Percentiles rank a stretch among this genome's conserved stretches.
These are phyloP conservation scores for Tuber borchii DNA, from an alignment of 495 filamentous ascomycete species.

Conservation along the genomic window DNA sequence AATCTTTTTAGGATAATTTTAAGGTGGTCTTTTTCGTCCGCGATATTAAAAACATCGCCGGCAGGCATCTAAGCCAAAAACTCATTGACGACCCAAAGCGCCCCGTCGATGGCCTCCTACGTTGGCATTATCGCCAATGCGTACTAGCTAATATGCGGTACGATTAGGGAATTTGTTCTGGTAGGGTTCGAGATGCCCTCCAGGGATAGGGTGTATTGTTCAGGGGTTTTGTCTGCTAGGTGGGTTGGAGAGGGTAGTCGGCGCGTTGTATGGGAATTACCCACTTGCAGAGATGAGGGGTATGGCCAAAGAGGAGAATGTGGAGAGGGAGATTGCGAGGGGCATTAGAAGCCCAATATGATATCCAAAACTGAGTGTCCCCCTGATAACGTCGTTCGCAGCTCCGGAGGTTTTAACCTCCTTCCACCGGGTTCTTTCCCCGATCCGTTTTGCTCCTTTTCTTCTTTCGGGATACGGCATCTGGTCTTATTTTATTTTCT, in stretches of 20 bases:
- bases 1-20: constrained; percentile 38
- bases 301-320: constrained; percentile 62
- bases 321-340: constrained; percentile 61
- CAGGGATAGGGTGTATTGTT: neutral
- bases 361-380: neutral
- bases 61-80: constrained; percentile 42
- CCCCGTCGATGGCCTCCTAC: constrained; percentile 43
- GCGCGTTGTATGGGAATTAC: neutral
- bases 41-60: constrained; percentile 41
- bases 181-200: too few species aligned
- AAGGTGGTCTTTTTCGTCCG: constrained; percentile 42
- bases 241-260: neutral
- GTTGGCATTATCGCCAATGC: constrained; percentile 47
- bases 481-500: too few species aligned
- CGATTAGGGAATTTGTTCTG: too few species aligned
- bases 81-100: constrained; percentile 43
- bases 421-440: too few species aligned
- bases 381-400: neutral
- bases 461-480: neutral
- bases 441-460: too few species aligned
- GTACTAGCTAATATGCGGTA: too few species aligned
- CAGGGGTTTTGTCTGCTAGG: neutral
- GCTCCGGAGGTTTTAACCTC: too few species aligned
- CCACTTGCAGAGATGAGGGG: constrained; percentile 60
- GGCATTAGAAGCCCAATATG: too few species aligned